phyloP scores from a whole-genome alignment of 768 basidiomycete genomes.

The Hemileccinum rubropunctum region DNA sequence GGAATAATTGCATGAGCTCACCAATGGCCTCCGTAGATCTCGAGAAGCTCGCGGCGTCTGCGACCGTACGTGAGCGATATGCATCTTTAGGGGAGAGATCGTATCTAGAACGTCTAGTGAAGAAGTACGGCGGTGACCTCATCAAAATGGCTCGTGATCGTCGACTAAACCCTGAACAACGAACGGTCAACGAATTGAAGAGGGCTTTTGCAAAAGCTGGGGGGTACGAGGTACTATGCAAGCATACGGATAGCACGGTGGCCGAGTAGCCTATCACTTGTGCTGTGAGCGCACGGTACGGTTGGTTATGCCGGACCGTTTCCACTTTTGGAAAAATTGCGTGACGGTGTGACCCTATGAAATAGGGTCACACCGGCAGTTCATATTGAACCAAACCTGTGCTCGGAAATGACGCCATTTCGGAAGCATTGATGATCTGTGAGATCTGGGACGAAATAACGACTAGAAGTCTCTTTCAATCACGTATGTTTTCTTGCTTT shows the following conservation, averaged over 20 bases:
- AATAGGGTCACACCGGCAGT: constrained; percentile 25
- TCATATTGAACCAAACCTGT: constrained; percentile 29
- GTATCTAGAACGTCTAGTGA: constrained; percentile 65
- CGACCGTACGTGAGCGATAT: constrained; percentile 51
- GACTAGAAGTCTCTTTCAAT: constrained; percentile 7
- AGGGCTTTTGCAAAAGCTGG: constrained; percentile 61
- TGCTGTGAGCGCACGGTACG: constrained; percentile 2
- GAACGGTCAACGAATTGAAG: constrained; percentile 75
- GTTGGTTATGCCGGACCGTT: constrained; percentile 12
- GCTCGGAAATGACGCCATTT: constrained; percentile 18
- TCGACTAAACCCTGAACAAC: constrained; percentile 78
- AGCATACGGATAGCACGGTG: neutral
- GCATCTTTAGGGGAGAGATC: constrained; percentile 65
- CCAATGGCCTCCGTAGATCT: constrained; percentile 45
- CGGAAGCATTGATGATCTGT: constrained; percentile 9
- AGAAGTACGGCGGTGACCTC: constrained; percentile 68
- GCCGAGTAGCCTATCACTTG: constrained; percentile 4
- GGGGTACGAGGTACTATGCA: constrained; percentile 33
- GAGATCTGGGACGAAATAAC: constrained; percentile 7
- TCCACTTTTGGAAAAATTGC: constrained; percentile 18
- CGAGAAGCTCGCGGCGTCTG: constrained; percentile 55
- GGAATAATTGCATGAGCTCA: constrained; percentile 10
- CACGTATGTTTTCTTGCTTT: constrained; percentile 2
- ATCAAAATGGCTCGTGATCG: constrained; percentile 77
- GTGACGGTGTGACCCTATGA: constrained; percentile 28